Base-by-base conservation (phyloP, 768 basidiomycete genomes). In the Calocybe cyanea region DNA sequence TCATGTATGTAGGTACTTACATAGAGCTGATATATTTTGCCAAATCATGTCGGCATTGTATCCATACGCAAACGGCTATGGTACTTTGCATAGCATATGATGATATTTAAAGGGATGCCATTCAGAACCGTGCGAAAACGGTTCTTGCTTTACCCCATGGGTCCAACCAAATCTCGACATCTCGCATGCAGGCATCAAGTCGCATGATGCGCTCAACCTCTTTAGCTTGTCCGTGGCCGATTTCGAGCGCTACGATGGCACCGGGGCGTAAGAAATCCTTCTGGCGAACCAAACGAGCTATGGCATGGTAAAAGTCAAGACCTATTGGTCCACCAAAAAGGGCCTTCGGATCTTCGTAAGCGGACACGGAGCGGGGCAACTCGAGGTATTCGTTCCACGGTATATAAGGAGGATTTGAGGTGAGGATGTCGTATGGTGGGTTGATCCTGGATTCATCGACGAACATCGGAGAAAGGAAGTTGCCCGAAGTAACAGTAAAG, bases 391-490 rank as follows among this genome's bases (percentile, higher is more conserved):
- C 83, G 31, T 64, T 54, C 51, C 63, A 72, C 30, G 92, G 72
- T 53, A 97, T 87, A 65, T 96, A 97, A 8, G 91, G 87, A 19
- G 88, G 87, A 65, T 93, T 94, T 13, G 84, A 79, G 9, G 90
- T 91, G 57, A 93, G 69, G 46, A 93, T 67, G 65, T 91, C 83
- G 65, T 83, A 88, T 1, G 85, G 78, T 2, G 63, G 71, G 39
- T 55, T 55, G 48, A 78, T 60, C 36, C 50, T 53, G 43, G 59
- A 50, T 36, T 59, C 49, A 17, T 59, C 51, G 41, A 54, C 59
- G 41, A 87, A 71, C 49, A 74, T 68, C 11, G 68, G 69, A 31
- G 69, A 70, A 30, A 80, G 61, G 47, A 78, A 69, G 53, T 69
- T 68, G 32, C 70, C 70, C 30, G 66, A 57, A 38, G 65, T 56